A percentile compares a stretch with the other conserved stretches of the same genome.
Evolutionary conservation across 345 rosid genomes (phyloP).

Genomic region (Turnera subulata): DNA sequence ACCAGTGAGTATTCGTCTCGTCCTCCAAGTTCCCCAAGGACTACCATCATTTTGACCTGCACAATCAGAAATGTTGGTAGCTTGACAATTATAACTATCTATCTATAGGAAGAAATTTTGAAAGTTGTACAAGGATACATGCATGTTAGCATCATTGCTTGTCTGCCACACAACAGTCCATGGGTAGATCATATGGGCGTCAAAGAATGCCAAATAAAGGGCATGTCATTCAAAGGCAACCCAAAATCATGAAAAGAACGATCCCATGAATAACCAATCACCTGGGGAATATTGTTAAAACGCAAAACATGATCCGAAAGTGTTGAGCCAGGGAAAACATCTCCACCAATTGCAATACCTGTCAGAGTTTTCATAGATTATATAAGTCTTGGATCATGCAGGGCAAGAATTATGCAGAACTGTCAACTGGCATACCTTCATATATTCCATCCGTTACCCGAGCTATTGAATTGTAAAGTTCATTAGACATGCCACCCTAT

Average conservation of each 20-base stretch:
- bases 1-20: constrained; percentile 92
- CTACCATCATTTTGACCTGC: constrained; percentile 89
- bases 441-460: constrained; percentile 96
- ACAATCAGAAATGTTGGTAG: too few relatives aligned
- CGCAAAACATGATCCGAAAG: constrained; percentile 88
- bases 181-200: too few relatives aligned
- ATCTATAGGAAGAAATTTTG: constrained; percentile 5
- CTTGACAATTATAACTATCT: too few relatives aligned
- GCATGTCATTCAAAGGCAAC: too few relatives aligned
- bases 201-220: too few relatives aligned
- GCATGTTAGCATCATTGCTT: too few relatives aligned
- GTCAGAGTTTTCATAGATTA: constrained; percentile 23
- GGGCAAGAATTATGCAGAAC: too few relatives aligned
- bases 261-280: too few relatives aligned
- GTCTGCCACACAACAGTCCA: too few relatives aligned
- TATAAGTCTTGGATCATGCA: too few relatives aligned
- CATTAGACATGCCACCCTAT: constrained; percentile 99
- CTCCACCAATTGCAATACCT: constrained; percentile 99
- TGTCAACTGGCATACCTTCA: constrained; percentile 67
- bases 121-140: too few relatives aligned
- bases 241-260: too few relatives aligned
- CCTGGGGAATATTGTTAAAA: constrained; percentile 96
- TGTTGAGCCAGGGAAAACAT: constrained; percentile 95
- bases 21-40: constrained; percentile 98
- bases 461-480: constrained; percentile 81